Conservation (phyloP, 257 asterid genomes). For the Sherardia arvensis region DNA sequence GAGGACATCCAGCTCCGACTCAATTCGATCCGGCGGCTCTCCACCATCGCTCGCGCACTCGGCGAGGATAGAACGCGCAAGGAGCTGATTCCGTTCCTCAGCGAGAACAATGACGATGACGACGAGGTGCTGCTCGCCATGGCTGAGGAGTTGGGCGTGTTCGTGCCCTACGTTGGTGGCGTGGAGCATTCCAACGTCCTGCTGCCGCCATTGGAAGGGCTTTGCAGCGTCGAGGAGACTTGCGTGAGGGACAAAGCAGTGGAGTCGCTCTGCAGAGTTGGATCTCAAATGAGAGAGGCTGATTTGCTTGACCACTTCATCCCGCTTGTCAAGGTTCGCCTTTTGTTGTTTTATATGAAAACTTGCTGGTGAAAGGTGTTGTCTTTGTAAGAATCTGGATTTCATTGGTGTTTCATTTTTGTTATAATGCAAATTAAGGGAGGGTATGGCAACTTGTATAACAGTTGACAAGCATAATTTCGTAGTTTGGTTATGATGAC, state of each 20-base stretch:
- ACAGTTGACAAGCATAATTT: not conserved
- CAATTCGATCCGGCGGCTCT: constrained; percentile 74
- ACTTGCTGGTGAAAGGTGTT: too few relatives aligned
- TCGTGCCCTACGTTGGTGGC: constrained; percentile 89
- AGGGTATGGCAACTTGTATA: not conserved
- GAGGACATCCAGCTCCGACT: constrained; percentile 80
- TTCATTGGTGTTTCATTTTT: not conserved
- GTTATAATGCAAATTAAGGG: not conserved
- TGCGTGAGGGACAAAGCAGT: constrained; percentile 95
- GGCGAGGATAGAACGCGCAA: constrained; percentile 92
- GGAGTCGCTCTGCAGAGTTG: constrained; percentile 84
- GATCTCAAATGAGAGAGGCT: constrained; percentile 90
- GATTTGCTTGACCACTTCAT: constrained; percentile 71
- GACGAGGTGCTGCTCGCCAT: constrained; percentile 90
- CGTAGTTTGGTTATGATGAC: not conserved
- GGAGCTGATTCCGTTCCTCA: constrained; percentile 74
- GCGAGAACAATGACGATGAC: constrained; percentile 92
- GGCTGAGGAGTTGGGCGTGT: constrained; percentile 92
- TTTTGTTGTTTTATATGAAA: not conserved
- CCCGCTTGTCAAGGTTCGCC: constrained; percentile 76
- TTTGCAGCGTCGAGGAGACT: constrained; percentile 80
- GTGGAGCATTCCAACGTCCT: constrained; percentile 84
- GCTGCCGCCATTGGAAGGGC: constrained; percentile 85
- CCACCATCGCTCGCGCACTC: constrained; percentile 93
- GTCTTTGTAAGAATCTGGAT: too few relatives aligned